phyloP scores from a whole-genome alignment of 345 rosid genomes.

The Moricandia arvensis region DNA sequence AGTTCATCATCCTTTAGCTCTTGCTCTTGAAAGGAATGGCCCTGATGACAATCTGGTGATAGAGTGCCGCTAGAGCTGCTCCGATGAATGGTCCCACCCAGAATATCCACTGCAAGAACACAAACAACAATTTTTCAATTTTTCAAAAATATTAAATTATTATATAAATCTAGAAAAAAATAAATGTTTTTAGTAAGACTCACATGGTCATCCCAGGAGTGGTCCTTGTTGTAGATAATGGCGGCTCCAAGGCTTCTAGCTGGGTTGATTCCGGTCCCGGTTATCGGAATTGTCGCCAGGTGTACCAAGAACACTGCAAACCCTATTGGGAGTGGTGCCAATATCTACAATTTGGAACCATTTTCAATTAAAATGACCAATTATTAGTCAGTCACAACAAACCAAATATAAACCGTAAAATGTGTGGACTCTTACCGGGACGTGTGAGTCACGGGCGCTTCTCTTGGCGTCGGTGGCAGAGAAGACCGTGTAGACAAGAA shows the following conservation, averaged over 20 bases:
- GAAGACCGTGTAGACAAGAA: no score
- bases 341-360: slow-evolving; percentile 43
- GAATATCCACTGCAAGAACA: slow-evolving; percentile 50
- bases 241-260: neutral
- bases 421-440: neutral
- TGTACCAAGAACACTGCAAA: slow-evolving; percentile 55
- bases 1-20: slow-evolving; percentile 2
- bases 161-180: neutral
- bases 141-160: neutral
- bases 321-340: slow-evolving; percentile 53
- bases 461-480: no score
- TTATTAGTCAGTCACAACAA: neutral
- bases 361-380: neutral
- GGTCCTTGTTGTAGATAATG: slow-evolving; percentile 42
- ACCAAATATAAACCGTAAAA: neutral
- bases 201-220: slow-evolving; percentile 54
- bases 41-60: slow-evolving; percentile 41
- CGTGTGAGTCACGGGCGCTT: no score
- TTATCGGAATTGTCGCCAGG: slow-evolving; percentile 47
- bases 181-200: slow-evolving; percentile 28
- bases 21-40: slow-evolving; percentile 51
- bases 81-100: slow-evolving; percentile 63
- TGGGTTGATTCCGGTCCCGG: slow-evolving; percentile 10
- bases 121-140: neutral
- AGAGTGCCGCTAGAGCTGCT: slow-evolving; percentile 51